Evolutionary conservation across 1,284 basidiomycete species (phyloP).

Genomic region (Amylostereum areolatum): DNA sequence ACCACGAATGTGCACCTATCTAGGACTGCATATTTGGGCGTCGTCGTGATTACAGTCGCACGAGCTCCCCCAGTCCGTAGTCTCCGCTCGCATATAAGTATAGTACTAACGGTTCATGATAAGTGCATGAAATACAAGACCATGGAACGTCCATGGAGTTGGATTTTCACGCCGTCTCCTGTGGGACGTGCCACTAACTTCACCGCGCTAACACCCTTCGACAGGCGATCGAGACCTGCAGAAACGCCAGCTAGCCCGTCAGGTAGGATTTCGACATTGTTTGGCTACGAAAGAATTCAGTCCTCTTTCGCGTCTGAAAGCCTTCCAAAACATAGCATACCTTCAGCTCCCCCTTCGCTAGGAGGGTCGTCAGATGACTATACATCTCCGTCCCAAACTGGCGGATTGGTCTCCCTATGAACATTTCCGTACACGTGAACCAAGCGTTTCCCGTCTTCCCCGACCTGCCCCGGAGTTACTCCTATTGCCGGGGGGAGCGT

Average conservation of each 20-base stretch:
- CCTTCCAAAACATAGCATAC: not conserved
- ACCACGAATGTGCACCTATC: too few species aligned
- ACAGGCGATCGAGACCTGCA: not conserved
- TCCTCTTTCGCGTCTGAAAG: not conserved
- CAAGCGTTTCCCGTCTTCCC: not conserved
- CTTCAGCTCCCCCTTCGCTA: not conserved
- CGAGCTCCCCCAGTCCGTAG: too few species aligned
- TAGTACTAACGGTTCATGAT: too few species aligned
- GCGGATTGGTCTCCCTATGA: not conserved
- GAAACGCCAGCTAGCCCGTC: not conserved
- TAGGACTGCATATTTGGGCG: too few species aligned
- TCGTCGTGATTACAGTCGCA: too few species aligned
- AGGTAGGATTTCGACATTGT: not conserved
- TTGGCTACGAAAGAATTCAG: not conserved
- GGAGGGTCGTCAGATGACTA: conserved; percentile 7
- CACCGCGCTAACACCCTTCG: not conserved
- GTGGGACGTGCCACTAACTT: not conserved
- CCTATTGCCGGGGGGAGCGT: not conserved
- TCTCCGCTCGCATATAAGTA: too few species aligned
- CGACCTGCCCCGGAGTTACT: not conserved
- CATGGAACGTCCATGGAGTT: too few species aligned
- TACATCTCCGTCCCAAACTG: not conserved
- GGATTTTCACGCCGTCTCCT: too few species aligned
- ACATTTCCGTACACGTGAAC: not conserved
- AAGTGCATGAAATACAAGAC: too few species aligned